Base-by-base conservation (phyloP, 495 filamentous ascomycete species). In the Bacidia rubella region DNA sequence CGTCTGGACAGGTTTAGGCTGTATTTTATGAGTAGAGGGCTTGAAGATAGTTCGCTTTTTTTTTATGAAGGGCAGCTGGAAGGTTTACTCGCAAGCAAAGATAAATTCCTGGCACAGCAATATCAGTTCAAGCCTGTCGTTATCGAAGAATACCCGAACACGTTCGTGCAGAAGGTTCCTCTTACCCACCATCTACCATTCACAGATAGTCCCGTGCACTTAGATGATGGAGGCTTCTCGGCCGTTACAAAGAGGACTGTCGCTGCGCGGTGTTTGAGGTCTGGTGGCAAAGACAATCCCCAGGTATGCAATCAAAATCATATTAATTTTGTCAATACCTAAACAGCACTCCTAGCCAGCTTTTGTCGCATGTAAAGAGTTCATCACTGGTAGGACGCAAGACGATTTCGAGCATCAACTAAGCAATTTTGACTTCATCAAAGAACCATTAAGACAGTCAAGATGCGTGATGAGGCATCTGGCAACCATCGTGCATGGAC, bases 401-500 rank as follows among this genome's bases (percentile, higher is more conserved):
- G 27, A 49, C 1, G 22, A 48, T 2, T 54, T 54, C 7, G 11
- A 11, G 29, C 26, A 26, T 9, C 44, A 54, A 35, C 10, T 27
- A 2, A 0, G 32, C 1, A 51, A 26, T n/a, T 21, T 50, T 15
- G 38, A 47, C 25, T 27, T 51, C 12, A 9, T 55, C 1, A 55
- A 55, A 23, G 47, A 50, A 38, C n/a, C 45, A 19, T 25, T 51
- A 9, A 35, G 7, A 21, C 25, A 49, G 1, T 35, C 29, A 7
- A 35, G 12, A 11, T 38, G 29, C 29, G 23, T 57, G 2, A 54
- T 54, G 51, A 32, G 26, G 23, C 54, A 57, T 21, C 35, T 57
- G 23, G 54, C 54, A 3, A 35, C 54, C 0, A 47, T 57, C 19
- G 23, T 47, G 11, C 54, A 57, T 12, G 54, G 54, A 2, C 26